phyloP scores from a whole-genome alignment of 805 yeast species.

The Candida glaebosa region DNA sequence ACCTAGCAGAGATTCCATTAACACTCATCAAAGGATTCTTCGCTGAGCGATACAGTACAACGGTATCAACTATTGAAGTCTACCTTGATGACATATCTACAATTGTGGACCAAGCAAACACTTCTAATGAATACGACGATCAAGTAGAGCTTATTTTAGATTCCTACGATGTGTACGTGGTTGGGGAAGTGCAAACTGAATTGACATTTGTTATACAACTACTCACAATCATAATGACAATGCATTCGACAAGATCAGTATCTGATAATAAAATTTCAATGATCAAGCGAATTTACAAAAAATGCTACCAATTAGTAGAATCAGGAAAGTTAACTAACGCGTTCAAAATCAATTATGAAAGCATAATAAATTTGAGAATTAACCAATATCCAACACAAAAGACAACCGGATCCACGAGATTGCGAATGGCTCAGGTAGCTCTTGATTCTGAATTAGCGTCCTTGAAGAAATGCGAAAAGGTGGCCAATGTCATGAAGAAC shows the following conservation, averaged over 20 bases:
- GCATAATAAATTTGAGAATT: constrained; percentile 34
- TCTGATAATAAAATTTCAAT: constrained; percentile 21
- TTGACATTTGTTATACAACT: constrained; percentile 51
- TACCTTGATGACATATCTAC: constrained; percentile 26
- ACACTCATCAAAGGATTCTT: constrained; percentile 38
- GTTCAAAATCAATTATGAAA: constrained; percentile 26
- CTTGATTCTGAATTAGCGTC: constrained; percentile 54
- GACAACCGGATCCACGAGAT: constrained; percentile 18
- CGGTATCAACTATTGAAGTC: constrained; percentile 28
- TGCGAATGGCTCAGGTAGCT: constrained; percentile 52
- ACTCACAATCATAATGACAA: constrained; percentile 32
- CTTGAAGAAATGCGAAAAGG: constrained; percentile 37
- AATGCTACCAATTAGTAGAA: constrained; percentile 60
- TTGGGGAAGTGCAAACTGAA: constrained; percentile 62
- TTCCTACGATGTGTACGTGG: constrained; percentile 57
- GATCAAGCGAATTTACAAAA: constrained; percentile 53
- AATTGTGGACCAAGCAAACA: constrained; percentile 28
- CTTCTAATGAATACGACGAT: constrained; percentile 33
- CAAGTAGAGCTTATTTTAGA: constrained; percentile 45
- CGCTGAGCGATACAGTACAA: constrained; percentile 14
- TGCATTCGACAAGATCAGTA: constrained; percentile 18
- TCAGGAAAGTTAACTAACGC: constrained; percentile 43
- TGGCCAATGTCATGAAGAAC: constrained; percentile 22
- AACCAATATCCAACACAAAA: constrained; percentile 46
- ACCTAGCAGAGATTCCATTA: constrained; percentile 73